A percentile compares a stretch with the other conserved stretches of the same genome.
Conservation (phyloP, 306 rosid species). For the Malus fusca region DNA sequence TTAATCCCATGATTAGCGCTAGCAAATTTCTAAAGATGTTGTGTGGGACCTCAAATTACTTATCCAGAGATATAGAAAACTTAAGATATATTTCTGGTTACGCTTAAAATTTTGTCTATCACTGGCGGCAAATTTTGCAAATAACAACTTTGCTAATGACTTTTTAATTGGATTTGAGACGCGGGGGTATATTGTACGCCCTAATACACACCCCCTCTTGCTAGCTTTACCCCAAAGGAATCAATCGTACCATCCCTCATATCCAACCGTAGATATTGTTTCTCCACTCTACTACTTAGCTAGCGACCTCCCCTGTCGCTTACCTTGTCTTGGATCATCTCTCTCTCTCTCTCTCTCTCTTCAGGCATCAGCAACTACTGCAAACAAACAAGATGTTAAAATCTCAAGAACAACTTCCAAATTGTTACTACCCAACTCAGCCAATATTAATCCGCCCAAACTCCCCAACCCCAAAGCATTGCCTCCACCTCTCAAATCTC, state of each 20-base stretch:
- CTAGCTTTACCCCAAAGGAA: slow-evolving; percentile 24
- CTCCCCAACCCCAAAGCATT: slow-evolving; percentile 64
- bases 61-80: no score
- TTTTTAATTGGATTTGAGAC: not conserved
- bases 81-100: no score
- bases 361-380: not conserved
- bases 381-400: slow-evolving; percentile 26
- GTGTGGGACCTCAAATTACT: not conserved
- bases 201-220: slow-evolving; percentile 16
- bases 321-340: slow-evolving; percentile 2
- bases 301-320: not conserved
- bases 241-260: slow-evolving; percentile 30
- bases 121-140: not conserved
- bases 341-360: not conserved
- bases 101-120: no score
- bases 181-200: slow-evolving; percentile 2
- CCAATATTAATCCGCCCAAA: slow-evolving; percentile 41
- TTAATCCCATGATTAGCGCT: not conserved
- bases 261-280: slow-evolving; percentile 34
- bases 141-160: not conserved
- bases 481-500: slow-evolving; percentile 65
- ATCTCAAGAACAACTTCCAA: slow-evolving; percentile 65
- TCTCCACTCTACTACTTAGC: slow-evolving; percentile 24
- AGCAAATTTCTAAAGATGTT: no score
- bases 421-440: slow-evolving; percentile 41